phyloP scores from a whole-genome alignment of 805 yeast species.

The Metschnikowia koreensis region DNA sequence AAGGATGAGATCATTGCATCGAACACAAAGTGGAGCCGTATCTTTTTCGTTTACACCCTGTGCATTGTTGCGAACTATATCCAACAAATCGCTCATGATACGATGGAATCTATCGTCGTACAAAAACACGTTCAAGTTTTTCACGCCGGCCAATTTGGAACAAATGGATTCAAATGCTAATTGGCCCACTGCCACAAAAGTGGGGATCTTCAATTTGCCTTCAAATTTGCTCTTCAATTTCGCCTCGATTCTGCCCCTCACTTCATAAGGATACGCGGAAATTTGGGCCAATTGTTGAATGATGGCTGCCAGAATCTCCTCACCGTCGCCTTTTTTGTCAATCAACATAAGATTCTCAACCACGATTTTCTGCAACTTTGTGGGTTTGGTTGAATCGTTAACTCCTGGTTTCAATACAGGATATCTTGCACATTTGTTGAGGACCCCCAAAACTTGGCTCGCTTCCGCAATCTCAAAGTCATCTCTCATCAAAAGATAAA shows the following conservation, averaged over 20 bases:
- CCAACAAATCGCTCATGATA: constrained; percentile 50
- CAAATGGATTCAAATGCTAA: constrained; percentile 43
- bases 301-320: constrained; percentile 41
- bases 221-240: constrained; percentile 44
- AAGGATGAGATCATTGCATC: constrained; percentile 44
- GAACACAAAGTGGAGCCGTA: constrained; percentile 52
- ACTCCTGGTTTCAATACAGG: constrained; percentile 64
- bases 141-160: constrained; percentile 29
- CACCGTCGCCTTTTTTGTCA: constrained; percentile 22
- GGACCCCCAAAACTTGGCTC: constrained; percentile 52
- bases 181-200: constrained; percentile 60
- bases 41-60: constrained; percentile 28
- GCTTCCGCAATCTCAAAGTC: constrained; percentile 36
- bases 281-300: constrained; percentile 55
- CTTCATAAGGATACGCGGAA: constrained; percentile 58
- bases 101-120: constrained; percentile 46
- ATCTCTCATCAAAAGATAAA: constrained; percentile 39
- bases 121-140: constrained; percentile 35
- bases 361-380: constrained; percentile 63
- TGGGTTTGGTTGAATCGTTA: constrained; percentile 49
- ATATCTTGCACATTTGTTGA: constrained; percentile 67
- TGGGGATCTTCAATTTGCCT: constrained; percentile 49
- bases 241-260: constrained; percentile 53
- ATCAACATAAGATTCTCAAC: constrained; percentile 45
- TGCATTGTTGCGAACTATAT: constrained; percentile 47